Conservation (phyloP, 2,329 filamentous ascomycete species). For the Pyricularia pennisetigena region DNA sequence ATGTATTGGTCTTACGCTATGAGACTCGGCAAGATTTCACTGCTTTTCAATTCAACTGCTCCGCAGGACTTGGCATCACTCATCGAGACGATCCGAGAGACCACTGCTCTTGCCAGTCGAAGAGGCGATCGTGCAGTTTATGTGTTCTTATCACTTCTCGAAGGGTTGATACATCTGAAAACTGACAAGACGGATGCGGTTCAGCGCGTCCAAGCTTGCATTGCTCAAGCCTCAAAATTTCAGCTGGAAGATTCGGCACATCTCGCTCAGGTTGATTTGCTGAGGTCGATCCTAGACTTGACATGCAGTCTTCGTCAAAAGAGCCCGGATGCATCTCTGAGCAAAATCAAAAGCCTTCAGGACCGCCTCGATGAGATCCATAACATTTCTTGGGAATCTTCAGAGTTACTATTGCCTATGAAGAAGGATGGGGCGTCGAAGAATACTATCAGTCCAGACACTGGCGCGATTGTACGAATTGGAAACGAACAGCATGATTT, state of each 20-base stretch:
- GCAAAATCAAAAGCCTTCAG: constrained; percentile 56
- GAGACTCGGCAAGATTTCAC: constrained; percentile 60
- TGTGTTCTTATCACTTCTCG: constrained; percentile 55
- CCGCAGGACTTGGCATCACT: constrained; percentile 49
- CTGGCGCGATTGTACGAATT: constrained; percentile 39
- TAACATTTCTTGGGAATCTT: constrained; percentile 32
- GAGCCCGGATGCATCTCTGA: constrained; percentile 40
- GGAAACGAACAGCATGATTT: constrained; percentile 41
- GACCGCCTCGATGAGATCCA: constrained; percentile 48
- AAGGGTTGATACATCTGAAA: constrained; percentile 60
- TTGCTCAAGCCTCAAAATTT: constrained; percentile 63
- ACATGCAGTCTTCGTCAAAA: constrained; percentile 59
- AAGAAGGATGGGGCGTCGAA: constrained; percentile 36
- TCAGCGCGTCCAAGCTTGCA: constrained; percentile 61
- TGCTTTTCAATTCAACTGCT: constrained; percentile 52
- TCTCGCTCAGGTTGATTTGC: constrained; percentile 55
- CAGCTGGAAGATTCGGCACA: constrained; percentile 56
- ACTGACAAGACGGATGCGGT: constrained; percentile 53
- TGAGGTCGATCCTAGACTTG: constrained; percentile 60
- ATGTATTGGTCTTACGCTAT: constrained; percentile 69
- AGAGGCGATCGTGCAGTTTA: constrained; percentile 54
- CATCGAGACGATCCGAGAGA: constrained; percentile 58
- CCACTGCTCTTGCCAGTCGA: constrained; percentile 48
- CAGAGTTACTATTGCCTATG: constrained; percentile 45
- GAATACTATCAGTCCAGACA: constrained; percentile 47